These are phyloP conservation scores for Talaromyces sp. DNA, from an alignment of 2,329 filamentous ascomycete species.

Conservation along the genomic window DNA sequence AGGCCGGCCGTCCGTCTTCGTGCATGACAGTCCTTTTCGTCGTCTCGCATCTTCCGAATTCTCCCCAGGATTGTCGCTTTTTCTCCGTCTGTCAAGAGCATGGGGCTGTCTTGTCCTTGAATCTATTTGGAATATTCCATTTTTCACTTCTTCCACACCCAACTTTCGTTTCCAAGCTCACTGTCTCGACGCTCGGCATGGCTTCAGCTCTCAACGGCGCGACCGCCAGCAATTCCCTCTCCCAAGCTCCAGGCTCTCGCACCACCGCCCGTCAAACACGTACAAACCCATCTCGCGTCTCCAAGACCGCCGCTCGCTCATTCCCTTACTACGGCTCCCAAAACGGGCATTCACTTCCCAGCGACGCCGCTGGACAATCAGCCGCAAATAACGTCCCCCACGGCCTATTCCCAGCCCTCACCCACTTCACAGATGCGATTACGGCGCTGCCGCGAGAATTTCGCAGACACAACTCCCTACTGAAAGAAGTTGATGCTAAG, in stretches of 20 bases:
- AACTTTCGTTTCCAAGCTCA: background rate
- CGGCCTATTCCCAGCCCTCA: slow-evolving; percentile 63
- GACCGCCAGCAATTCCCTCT: slow-evolving; percentile 25
- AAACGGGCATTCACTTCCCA: slow-evolving; percentile 19
- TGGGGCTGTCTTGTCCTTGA: background rate
- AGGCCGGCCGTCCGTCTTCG: slow-evolving; percentile 5
- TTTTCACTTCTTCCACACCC: background rate
- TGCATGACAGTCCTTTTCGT: background rate
- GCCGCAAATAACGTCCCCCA: slow-evolving; percentile 32
- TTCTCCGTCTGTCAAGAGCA: background rate
- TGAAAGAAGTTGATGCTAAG: slow-evolving; percentile 98
- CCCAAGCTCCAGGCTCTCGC: slow-evolving; percentile 31
- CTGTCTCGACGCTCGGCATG: slow-evolving; percentile 1
- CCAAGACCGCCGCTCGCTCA: slow-evolving; percentile 42
- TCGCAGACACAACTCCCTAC: slow-evolving; percentile 87
- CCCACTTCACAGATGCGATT: slow-evolving; percentile 84
- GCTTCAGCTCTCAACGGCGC: slow-evolving; percentile 26
- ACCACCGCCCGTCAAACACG: slow-evolving; percentile 47
- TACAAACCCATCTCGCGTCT: slow-evolving; percentile 49
- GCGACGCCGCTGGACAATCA: background rate
- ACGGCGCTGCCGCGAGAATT: slow-evolving; percentile 91
- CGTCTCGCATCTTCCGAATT: background rate
- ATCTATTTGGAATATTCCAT: too few species aligned
- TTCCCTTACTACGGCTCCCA: slow-evolving; percentile 38
- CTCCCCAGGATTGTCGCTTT: background rate